Evolutionary conservation across 1,284 basidiomycete genomes (phyloP), one percentile per base, ranked within the genome.

Genomic region (Peniophora sp.): DNA sequence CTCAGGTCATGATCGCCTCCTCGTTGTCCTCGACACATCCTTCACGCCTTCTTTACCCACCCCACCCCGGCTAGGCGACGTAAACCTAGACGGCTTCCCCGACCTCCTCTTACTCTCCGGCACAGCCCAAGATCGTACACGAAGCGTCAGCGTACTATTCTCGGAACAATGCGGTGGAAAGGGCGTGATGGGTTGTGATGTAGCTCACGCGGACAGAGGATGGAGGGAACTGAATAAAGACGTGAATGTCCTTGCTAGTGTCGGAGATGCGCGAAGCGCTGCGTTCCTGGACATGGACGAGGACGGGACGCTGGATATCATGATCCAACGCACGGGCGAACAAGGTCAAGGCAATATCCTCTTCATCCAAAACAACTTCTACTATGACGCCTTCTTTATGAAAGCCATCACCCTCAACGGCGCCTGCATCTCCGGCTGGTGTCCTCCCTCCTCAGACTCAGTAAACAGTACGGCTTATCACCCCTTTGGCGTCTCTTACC

Each of bases 351-450:
- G 85, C 3, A 79, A 76, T 32, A 71, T 94, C 14, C 68, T 84
- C 1, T 97, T 99, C 60, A 74, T 99, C 39, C 93, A 97, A 68
- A 99, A 99, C 66, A 98, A 98, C 68, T 93, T 94, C 62, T 99
- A 97, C 64, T 94, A 95, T 63, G 97, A 99, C 61, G 95, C 97
- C 0, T 99, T 99, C 74, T 99, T 99, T 80, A 76, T 99, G 53
- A 98, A 98, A 65, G 91, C 94, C 1, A 89, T 96, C 48, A 92
- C 97, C 2, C 69, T 97, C 34, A 98, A 97, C 61, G 94, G 94
- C 11, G 96, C 93, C 0, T 99, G 96, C 60, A 77, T 83, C 50
- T 86, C 86, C 48, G 83, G 84, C 1, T 82, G 82, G 69, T 97
- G 93, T 59, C 76, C 78, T 38, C 67, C 72, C 0, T 61, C 71